Conservation (phyloP, 768 basidiomycete genomes). For the Gyrodon lividus region DNA sequence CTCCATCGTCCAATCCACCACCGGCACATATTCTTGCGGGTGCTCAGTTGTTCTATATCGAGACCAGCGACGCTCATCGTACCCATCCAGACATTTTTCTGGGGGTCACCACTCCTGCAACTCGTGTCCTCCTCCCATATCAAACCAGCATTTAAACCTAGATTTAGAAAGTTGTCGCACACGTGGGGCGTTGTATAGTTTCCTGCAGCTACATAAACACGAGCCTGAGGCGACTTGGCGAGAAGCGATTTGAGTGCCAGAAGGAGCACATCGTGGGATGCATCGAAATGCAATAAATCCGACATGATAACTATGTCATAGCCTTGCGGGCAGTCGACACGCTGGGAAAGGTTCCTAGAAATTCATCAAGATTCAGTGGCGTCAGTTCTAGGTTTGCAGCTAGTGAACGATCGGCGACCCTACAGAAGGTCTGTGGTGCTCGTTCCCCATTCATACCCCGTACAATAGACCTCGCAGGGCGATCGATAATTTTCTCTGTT, state of each 20-base stretch:
- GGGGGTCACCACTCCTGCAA: conserved; percentile 8
- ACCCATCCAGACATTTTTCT: conserved; percentile 46
- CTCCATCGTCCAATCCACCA: conserved; percentile 63
- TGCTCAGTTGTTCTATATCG: conserved; percentile 43
- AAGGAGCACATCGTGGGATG: conserved; percentile 57
- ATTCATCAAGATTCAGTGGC: not conserved
- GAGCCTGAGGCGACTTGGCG: conserved; percentile 36
- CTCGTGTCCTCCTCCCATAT: conserved; percentile 44
- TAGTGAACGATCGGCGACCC: conserved; percentile 19
- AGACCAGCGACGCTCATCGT: conserved; percentile 45
- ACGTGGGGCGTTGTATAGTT: conserved; percentile 55
- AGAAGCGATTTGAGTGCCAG: conserved; percentile 51
- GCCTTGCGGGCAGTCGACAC: conserved; percentile 17
- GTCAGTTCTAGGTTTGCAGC: conserved; percentile 12
- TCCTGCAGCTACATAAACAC: conserved; percentile 62
- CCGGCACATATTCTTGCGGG: conserved; percentile 57
- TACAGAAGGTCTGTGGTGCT: conserved; percentile 49
- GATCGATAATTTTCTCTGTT: conserved; percentile 40
- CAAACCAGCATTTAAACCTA: conserved; percentile 41
- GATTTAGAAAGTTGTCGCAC: conserved; percentile 52
- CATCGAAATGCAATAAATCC: conserved; percentile 69
- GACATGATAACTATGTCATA: conserved; percentile 68
- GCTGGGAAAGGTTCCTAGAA: conserved; percentile 14
- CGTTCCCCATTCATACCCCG: conserved; percentile 67
- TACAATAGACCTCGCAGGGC: conserved; percentile 43